A percentile compares a stretch with the other conserved stretches of the same genome.
These are phyloP conservation scores for Fusarium cyanostomum DNA, from an alignment of 2,329 filamentous ascomycete genomes.

Conservation along the genomic window DNA sequence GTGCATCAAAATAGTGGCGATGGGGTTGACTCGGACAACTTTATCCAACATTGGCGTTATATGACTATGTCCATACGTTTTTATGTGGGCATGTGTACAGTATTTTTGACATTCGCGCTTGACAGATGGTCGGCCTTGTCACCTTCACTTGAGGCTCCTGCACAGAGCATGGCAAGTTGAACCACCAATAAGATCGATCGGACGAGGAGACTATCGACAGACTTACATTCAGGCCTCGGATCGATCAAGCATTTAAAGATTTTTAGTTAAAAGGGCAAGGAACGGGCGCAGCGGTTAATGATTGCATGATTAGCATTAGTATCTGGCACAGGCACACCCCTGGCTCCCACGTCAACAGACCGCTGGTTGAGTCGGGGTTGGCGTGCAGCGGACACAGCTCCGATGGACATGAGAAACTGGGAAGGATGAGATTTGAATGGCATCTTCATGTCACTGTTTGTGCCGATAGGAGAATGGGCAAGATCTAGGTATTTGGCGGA, in stretches of 20 bases:
- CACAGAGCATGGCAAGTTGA: conserved; percentile 1
- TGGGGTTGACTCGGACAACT: conserved; percentile 9
- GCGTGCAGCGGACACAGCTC: conserved; percentile 13
- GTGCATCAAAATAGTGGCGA: conserved; percentile 38
- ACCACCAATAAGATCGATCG: conserved; percentile 14
- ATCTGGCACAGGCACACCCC: conserved; percentile 45
- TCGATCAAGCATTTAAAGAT: conserved; percentile 23
- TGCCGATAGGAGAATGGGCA: conserved; percentile 16
- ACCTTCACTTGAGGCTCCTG: conserved; percentile 1
- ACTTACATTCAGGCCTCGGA: conserved; percentile 18
- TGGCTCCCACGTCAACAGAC: conserved; percentile 29
- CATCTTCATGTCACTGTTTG: conserved; percentile 18
- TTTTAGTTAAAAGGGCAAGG: conserved; percentile 33
- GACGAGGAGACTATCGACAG: conserved; percentile 14
- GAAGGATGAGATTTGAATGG: conserved; percentile 25
- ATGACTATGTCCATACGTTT: conserved; percentile 44
- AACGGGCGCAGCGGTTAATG: conserved; percentile 46
- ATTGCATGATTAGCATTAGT: conserved; percentile 52
- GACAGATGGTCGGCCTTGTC: conserved; percentile 6
- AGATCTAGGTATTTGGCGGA: conserved; percentile 36
- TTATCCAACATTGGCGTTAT: conserved; percentile 25
- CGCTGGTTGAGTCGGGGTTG: conserved; percentile 28
- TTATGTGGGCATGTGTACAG: conserved; percentile 52
- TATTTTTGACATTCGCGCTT: conserved; percentile 40
- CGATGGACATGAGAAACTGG: conserved; percentile 7